A percentile compares a stretch with the other conserved stretches of the same genome.
Evolutionary conservation across 495 filamentous ascomycete species (phyloP).

Genomic region (Hypoxylon rickii): DNA sequence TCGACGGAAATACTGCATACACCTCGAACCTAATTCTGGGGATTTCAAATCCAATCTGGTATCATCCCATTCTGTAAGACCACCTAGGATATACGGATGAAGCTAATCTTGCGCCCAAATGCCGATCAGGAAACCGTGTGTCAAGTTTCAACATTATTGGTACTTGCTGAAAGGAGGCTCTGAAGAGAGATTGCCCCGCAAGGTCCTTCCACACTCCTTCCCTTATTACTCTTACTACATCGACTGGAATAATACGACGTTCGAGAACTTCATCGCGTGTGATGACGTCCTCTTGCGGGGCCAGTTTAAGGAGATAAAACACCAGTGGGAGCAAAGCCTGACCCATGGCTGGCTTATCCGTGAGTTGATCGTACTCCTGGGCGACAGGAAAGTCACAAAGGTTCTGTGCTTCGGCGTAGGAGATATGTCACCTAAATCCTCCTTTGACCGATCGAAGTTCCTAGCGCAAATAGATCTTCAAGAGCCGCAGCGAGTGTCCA

Average conservation of each 20-base stretch:
- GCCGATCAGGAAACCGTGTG: too few relatives aligned
- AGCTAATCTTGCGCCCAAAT: too few relatives aligned
- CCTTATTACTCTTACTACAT: constrained; percentile 15
- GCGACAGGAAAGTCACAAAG: constrained; percentile 7
- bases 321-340: background rate
- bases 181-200: too few relatives aligned
- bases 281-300: background rate
- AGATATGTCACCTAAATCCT: background rate
- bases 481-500: background rate
- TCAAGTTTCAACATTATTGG: too few relatives aligned
- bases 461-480: too few relatives aligned
- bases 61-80: too few relatives aligned
- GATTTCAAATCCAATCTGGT: too few relatives aligned
- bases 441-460: too few relatives aligned
- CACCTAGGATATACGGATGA: too few relatives aligned
- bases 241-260: constrained; percentile 6
- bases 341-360: background rate
- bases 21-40: constrained; percentile 14
- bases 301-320: background rate
- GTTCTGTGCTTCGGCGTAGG: constrained; percentile 17
- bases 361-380: background rate
- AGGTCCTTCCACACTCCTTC: background rate
- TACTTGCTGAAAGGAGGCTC: too few relatives aligned
- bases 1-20: constrained; percentile 5
- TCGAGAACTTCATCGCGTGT: background rate